Conservation (phyloP, 352 stramenopile genomes). For the Globisporangium paddicum region DNA sequence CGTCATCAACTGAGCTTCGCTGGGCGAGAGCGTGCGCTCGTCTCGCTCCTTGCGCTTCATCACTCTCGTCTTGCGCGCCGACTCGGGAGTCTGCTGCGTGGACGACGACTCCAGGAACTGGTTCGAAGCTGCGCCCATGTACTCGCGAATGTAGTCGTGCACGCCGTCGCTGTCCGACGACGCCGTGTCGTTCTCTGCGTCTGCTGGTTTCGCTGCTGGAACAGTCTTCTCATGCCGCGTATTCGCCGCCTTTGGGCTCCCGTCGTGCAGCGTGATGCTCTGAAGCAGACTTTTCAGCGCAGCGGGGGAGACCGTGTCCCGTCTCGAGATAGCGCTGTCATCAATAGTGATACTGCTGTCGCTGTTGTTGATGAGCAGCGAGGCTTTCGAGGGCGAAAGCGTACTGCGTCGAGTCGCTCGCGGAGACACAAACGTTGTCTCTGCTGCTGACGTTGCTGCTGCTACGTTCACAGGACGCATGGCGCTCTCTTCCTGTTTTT, state of each 20-base stretch:
- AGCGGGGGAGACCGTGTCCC: constrained; percentile 28
- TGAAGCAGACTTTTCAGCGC: constrained; percentile 29
- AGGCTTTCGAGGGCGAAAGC: constrained; percentile 43
- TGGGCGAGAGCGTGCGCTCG: constrained; percentile 17
- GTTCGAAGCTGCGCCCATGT: constrained; percentile 1
- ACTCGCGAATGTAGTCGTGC: constrained; percentile 4
- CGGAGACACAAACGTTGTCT: neutral
- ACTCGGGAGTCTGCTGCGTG: constrained; percentile 7
- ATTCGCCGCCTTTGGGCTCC: neutral
- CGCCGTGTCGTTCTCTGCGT: neutral
- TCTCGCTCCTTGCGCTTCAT: constrained; percentile 13
- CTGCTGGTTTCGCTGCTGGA: neutral
- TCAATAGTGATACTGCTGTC: constrained; percentile 10
- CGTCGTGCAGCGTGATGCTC: constrained; percentile 15
- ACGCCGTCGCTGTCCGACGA: constrained; percentile 1
- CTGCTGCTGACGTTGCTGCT: neutral
- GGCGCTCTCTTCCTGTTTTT: neutral
- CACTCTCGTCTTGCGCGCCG: constrained; percentile 9
- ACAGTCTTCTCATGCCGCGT: neutral
- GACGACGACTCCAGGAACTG: constrained; percentile 7
- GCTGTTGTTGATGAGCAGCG: constrained; percentile 23
- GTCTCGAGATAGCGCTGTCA: constrained; percentile 21
- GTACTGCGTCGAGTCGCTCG: constrained; percentile 19
- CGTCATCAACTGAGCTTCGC: constrained; percentile 12
- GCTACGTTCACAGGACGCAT: neutral